Evolutionary conservation across 2,329 filamentous ascomycete genomes (phyloP), one percentile per base, ranked within the genome.

Genomic region (Penicillium sp.): DNA sequence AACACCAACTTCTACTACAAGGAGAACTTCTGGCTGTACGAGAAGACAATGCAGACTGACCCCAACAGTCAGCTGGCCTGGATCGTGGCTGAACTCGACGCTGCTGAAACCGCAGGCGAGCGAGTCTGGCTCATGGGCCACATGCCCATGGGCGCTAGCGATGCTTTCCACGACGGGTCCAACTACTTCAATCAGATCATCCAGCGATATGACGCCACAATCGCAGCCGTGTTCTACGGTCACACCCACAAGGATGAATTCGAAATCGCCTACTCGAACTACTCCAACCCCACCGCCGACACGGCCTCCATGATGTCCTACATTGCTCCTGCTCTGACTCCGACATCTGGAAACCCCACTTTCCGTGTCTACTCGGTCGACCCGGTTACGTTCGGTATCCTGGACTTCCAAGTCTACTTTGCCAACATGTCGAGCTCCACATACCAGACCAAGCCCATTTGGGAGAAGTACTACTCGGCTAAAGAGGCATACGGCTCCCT

Each of bases 351-450:
- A 44, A 79, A 82, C 65, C 81, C 82, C 2, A 76, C 82, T 2
- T 85, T 85, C 70, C 79, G 81, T 42, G 78, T 85, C 35, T 84
- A 85, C 69, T 75, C 79, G 11, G 77, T 85, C 52, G 82, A 85
- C 61, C 79, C 82, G 0, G 76, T 76, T 7, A 84, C 81, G 1
- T 85, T 80, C 61, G 80, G 72, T 31, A 72, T 85, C 14, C 71
- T 84, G 1, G 83, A 85, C 51, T 69, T 74, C 31, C 80, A 76
- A 3, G 79, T 77, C 0, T 85, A 85, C 69, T 76, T 79, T 18
- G 78, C 82, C 50, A 77, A 84, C 65, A 79, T 82, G 71, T 73
- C 67, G 37, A 69, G 75, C 33, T 67, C 76, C 0, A 66, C 69
- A 6, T 83, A 78, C 60, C 76, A 79, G 53, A 64, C 71, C 1